phyloP scores from a whole-genome alignment of 305 asterid species.

The Fraxinus angustifolia region DNA sequence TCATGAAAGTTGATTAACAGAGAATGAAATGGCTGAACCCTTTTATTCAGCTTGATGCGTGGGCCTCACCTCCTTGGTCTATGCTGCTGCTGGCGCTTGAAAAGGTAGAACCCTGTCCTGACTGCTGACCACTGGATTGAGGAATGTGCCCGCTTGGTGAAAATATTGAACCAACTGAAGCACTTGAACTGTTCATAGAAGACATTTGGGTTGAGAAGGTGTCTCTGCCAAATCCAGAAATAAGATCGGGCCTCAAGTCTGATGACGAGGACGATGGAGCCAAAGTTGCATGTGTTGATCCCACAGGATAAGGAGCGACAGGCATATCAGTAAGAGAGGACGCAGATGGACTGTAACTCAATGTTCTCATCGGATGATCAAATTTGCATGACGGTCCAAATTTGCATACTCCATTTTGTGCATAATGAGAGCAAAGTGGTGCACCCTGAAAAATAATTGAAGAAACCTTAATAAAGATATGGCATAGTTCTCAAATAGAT shows the following conservation, averaged over 20 bases:
- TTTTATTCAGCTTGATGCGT: slow-evolving; percentile 31
- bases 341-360: slow-evolving; percentile 82
- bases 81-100: slow-evolving; percentile 40
- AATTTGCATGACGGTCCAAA: slow-evolving; percentile 84
- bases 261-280: slow-evolving; percentile 83
- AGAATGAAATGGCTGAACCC: slow-evolving; percentile 22
- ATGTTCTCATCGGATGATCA: slow-evolving; percentile 72
- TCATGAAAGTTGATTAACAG: slow-evolving; percentile 23
- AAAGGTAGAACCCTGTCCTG: slow-evolving; percentile 50
- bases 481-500: slow-evolving; percentile 7
- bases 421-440: slow-evolving; percentile 71
- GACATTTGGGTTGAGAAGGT: slow-evolving; percentile 56
- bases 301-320: slow-evolving; percentile 83
- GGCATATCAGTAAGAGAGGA: slow-evolving; percentile 87
- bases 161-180: slow-evolving; percentile 40
- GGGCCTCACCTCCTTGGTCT: slow-evolving; percentile 43
- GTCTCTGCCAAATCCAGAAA: slow-evolving; percentile 56
- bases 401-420: slow-evolving; percentile 80
- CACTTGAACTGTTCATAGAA: slow-evolving; percentile 48
- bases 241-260: slow-evolving; percentile 58
- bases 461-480: slow-evolving; percentile 1
- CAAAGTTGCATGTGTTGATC: slow-evolving; percentile 59
- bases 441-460: slow-evolving; percentile 51
- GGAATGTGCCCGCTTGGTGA: slow-evolving; percentile 47
- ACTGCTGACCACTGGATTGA: slow-evolving; percentile 43